Conservation (phyloP, 768 basidiomycete genomes). For the Tulasnella sp. region DNA sequence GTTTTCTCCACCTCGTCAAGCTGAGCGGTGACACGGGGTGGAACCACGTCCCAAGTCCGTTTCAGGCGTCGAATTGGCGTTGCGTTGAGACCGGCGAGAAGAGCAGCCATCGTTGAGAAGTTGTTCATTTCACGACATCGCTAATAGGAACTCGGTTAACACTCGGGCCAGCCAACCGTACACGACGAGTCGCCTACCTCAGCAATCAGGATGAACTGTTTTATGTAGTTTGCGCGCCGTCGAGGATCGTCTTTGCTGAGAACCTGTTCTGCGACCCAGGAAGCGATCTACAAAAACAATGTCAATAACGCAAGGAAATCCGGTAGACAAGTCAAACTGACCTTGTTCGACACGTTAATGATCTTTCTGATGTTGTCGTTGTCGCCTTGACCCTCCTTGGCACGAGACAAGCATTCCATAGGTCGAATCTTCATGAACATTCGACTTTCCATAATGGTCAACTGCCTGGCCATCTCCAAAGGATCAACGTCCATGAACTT, state of each 20-base stretch:
- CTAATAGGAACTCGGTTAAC: slow-evolving; percentile 50
- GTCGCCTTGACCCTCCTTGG: slow-evolving; percentile 67
- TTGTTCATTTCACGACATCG: slow-evolving; percentile 88
- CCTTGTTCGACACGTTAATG: slow-evolving; percentile 86
- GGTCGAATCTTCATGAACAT: slow-evolving; percentile 87
- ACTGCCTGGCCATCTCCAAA: slow-evolving; percentile 86
- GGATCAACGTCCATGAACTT: slow-evolving; percentile 87
- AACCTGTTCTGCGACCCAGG: slow-evolving; percentile 90
- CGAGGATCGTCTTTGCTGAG: slow-evolving; percentile 79
- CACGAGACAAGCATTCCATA: slow-evolving; percentile 86
- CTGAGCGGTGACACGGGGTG: slow-evolving; percentile 69
- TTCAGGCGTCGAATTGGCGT: slow-evolving; percentile 91
- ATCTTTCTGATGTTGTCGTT: slow-evolving; percentile 84
- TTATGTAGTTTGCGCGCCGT: slow-evolving; percentile 77
- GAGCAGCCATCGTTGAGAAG: slow-evolving; percentile 96
- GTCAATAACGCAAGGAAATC: neutral
- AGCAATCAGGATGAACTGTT: slow-evolving; percentile 88
- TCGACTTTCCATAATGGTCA: slow-evolving; percentile 87
- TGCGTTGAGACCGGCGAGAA: slow-evolving; percentile 91
- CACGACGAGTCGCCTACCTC: slow-evolving; percentile 62
- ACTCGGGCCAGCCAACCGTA: neutral
- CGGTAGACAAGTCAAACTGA: slow-evolving; percentile 43
- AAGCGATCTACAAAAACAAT: slow-evolving; percentile 65
- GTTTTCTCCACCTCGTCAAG: slow-evolving; percentile 84
- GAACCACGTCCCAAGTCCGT: slow-evolving; percentile 88